Percentiles rank a stretch among this genome's conserved stretches.
Evolutionary conservation across 805 yeast genomes (phyloP).

Genomic region (Komagataella populi): DNA sequence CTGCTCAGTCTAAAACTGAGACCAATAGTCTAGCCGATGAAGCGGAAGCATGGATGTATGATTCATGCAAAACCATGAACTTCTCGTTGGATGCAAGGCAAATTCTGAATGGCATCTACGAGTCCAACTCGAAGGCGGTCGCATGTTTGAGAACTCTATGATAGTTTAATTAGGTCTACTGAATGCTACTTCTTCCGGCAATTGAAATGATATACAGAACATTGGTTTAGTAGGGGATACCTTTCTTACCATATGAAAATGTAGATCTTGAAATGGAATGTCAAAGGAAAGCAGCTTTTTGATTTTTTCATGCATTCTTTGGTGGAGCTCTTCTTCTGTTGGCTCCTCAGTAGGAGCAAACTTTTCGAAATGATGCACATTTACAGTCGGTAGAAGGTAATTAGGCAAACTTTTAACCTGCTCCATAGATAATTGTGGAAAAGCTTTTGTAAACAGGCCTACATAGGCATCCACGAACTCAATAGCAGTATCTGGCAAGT

Average conservation of each 20-base stretch:
- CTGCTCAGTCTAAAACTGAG: not conserved
- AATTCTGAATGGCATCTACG: not conserved
- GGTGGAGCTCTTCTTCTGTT: constrained; percentile 47
- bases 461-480: constrained; percentile 66
- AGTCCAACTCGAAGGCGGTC: not conserved
- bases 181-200: constrained; percentile 60
- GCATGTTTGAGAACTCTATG: not conserved
- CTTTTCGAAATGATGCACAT: constrained; percentile 90
- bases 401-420: constrained; percentile 24
- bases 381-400: constrained; percentile 57
- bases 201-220: constrained; percentile 74
- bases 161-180: not conserved
- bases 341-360: constrained; percentile 60
- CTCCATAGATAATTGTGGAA: constrained; percentile 20
- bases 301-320: constrained; percentile 47
- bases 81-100: not conserved
- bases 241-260: constrained; percentile 77
- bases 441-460: constrained; percentile 46
- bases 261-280: constrained; percentile 31
- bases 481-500: constrained; percentile 86
- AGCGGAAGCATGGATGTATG: not conserved
- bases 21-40: not conserved
- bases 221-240: constrained; percentile 96
- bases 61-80: not conserved
- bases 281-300: constrained; percentile 30